phyloP scores from a whole-genome alignment of 305 asterid species.

The Plantago lanceolata region DNA sequence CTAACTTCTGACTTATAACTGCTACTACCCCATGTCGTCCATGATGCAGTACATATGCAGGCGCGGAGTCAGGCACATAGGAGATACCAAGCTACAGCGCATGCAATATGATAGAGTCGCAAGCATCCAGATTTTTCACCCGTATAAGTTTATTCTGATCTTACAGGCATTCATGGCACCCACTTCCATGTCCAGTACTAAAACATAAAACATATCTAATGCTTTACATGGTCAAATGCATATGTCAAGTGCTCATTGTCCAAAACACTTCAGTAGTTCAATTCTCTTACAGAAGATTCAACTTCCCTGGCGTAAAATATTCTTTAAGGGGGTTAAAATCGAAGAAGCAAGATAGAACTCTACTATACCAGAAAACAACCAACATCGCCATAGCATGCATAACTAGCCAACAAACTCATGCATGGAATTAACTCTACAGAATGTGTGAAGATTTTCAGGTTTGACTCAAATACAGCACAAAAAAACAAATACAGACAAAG shows the following conservation, averaged over 20 bases:
- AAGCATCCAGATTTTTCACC: too few species aligned
- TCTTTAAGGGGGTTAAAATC: neutral
- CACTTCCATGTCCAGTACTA: neutral
- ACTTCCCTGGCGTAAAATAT: neutral
- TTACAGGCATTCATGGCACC: neutral
- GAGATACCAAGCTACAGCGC: too few species aligned
- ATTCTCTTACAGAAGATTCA: neutral
- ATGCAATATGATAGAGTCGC: too few species aligned
- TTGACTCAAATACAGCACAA: constrained; percentile 14
- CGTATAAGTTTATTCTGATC: neutral
- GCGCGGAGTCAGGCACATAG: too few species aligned
- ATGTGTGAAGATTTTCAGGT: neutral
- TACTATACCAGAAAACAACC: neutral
- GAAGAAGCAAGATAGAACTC: neutral
- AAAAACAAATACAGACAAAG: constrained; percentile 16
- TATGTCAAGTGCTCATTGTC: neutral
- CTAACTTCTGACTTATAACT: too few species aligned
- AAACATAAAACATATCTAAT: neutral
- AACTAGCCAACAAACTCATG: neutral
- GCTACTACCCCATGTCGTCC: too few species aligned
- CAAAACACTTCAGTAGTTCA: neutral
- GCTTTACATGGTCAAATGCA: too few species aligned
- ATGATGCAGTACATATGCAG: too few species aligned
- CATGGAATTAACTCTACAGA: neutral
- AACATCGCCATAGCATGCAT: neutral